phyloP scores from a whole-genome alignment of 2,329 filamentous ascomycete species.

The Cercospora citrullina region DNA sequence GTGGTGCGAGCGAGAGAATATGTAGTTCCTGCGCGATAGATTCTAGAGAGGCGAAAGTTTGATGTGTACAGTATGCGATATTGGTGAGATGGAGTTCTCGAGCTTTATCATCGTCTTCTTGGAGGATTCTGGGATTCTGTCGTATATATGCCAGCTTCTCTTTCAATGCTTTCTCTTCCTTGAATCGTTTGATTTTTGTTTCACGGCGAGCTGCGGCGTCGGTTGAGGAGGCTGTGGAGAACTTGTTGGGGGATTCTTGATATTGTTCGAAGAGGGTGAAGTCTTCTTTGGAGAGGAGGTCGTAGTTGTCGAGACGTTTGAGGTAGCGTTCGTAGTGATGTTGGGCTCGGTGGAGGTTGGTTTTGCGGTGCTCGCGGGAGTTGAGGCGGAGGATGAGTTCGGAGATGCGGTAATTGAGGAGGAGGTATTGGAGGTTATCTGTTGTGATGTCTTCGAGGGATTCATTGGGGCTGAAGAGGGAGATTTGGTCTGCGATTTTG shows the following conservation, averaged over 20 bases:
- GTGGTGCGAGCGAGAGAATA: constrained; percentile 73
- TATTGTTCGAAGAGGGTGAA: constrained; percentile 71
- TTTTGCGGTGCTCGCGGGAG: constrained; percentile 59
- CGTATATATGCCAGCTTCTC: constrained; percentile 72
- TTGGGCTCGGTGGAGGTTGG: constrained; percentile 63
- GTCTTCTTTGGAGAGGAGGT: constrained; percentile 65
- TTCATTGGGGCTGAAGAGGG: constrained; percentile 90
- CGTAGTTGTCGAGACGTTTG: constrained; percentile 74
- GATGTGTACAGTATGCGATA: constrained; percentile 70
- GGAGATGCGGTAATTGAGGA: constrained; percentile 74
- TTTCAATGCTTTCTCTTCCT: constrained; percentile 81
- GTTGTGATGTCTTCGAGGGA: constrained; percentile 82
- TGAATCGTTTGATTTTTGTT: constrained; percentile 82
- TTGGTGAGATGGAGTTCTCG: constrained; percentile 77
- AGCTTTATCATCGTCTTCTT: constrained; percentile 81
- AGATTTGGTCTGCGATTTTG: constrained; percentile 66
- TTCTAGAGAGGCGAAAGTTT: constrained; percentile 84
- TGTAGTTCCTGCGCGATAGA: constrained; percentile 80
- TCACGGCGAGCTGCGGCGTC: constrained; percentile 72
- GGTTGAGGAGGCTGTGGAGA: constrained; percentile 67
- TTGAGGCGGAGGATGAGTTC: constrained; percentile 73
- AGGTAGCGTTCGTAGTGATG: constrained; percentile 77
- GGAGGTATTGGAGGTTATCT: constrained; percentile 78
- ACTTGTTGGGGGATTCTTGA: constrained; percentile 67
- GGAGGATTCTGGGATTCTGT: constrained; percentile 59